phyloP scores from a whole-genome alignment of 2,329 filamentous ascomycete genomes.

The Claviceps quebecensis region DNA sequence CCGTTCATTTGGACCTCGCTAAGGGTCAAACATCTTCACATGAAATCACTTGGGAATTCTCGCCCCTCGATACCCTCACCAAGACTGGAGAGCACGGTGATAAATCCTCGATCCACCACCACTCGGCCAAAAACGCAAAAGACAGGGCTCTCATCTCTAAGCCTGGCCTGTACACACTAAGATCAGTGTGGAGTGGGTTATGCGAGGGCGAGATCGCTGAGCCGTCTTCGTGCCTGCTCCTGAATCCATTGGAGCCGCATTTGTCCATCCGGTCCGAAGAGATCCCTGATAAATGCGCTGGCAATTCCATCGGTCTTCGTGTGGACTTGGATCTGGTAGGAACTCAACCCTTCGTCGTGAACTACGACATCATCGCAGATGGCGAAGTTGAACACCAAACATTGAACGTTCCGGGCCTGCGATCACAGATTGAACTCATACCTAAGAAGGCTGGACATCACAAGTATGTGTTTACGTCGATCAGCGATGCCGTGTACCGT shows the following conservation, averaged over 20 bases:
- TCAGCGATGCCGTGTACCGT: constrained; percentile 73
- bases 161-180: constrained; percentile 76
- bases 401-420: constrained; percentile 52
- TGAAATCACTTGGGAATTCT: constrained; percentile 69
- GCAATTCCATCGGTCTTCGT: constrained; percentile 78
- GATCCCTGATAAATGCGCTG: constrained; percentile 88
- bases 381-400: constrained; percentile 40
- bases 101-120: constrained; percentile 40
- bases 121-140: constrained; percentile 45
- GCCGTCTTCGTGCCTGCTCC: constrained; percentile 80
- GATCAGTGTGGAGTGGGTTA: constrained; percentile 62
- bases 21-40: constrained; percentile 50
- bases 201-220: constrained; percentile 85
- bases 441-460: constrained; percentile 74
- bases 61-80: constrained; percentile 53
- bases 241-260: constrained; percentile 81
- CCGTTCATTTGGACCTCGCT: constrained; percentile 52
- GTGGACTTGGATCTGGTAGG: constrained; percentile 84
- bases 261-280: constrained; percentile 61
- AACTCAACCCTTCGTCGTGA: constrained; percentile 77
- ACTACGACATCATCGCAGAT: constrained; percentile 58
- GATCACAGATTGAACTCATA: constrained; percentile 72
- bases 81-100: constrained; percentile 56
- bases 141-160: constrained; percentile 56
- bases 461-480: constrained; percentile 68